Evolutionary conservation across 441 rosid species (phyloP).

Genomic region (Eutrema salsugineum): DNA sequence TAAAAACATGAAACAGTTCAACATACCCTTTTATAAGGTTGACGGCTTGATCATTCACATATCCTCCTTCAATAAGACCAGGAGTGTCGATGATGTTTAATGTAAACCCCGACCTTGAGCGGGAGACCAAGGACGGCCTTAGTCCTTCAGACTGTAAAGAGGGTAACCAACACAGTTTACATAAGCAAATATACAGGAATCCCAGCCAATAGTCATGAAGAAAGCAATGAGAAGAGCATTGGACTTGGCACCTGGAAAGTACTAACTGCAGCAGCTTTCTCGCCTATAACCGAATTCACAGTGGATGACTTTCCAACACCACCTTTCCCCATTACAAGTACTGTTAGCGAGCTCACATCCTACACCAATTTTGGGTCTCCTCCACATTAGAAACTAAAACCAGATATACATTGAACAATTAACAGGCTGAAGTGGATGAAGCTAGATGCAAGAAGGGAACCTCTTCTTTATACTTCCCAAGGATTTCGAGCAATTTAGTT

Average conservation of each 20-base stretch:
- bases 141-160: slow-evolving; percentile 42
- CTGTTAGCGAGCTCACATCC: slow-evolving; percentile 46
- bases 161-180: slow-evolving; percentile 1
- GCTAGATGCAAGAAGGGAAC: slow-evolving; percentile 24
- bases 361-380: not conserved
- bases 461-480: slow-evolving; percentile 50
- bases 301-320: slow-evolving; percentile 61
- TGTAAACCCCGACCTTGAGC: slow-evolving; percentile 50
- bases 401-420: not conserved
- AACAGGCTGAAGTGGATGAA: not conserved
- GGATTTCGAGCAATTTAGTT: slow-evolving; percentile 47
- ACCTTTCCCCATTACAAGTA: slow-evolving; percentile 58
- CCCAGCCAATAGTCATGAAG: not conserved
- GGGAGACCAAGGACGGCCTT: slow-evolving; percentile 51
- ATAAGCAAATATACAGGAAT: not conserved
- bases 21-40: slow-evolving; percentile 45
- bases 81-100: slow-evolving; percentile 51
- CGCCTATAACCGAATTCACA: slow-evolving; percentile 50
- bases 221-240: not conserved
- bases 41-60: slow-evolving; percentile 53
- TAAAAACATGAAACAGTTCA: not conserved
- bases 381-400: slow-evolving; percentile 9
- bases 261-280: slow-evolving; percentile 49
- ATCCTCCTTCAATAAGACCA: slow-evolving; percentile 60
- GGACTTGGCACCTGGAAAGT: slow-evolving; percentile 45